Evolutionary conservation across 1,139 yeast species (phyloP).

Genomic region (Yamadazyma membranifaciens): DNA sequence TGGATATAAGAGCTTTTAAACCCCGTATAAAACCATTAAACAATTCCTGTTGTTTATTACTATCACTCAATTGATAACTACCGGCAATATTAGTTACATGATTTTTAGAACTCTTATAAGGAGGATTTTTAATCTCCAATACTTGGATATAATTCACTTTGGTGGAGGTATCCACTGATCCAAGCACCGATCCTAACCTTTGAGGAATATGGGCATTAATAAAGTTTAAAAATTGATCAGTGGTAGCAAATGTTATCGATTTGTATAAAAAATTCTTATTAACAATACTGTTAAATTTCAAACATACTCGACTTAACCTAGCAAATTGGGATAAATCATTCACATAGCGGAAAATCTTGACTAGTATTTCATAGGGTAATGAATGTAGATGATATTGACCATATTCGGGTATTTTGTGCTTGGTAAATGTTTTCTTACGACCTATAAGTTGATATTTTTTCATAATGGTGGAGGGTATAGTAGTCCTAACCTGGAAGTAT

Average conservation of each 20-base stretch:
- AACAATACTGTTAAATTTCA: conserved; percentile 34
- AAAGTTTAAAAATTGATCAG: conserved; percentile 31
- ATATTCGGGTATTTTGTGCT: conserved; percentile 19
- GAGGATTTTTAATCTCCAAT: conserved; percentile 35
- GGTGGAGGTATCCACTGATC: conserved; percentile 27
- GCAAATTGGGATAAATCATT: conserved; percentile 20
- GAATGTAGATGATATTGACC: conserved; percentile 31
- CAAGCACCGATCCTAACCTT: conserved; percentile 20
- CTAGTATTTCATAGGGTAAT: conserved; percentile 43
- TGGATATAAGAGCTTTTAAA: conserved; percentile 25
- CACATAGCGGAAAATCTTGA: conserved; percentile 27
- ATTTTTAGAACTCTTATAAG: conserved; percentile 23
- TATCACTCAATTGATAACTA: conserved; percentile 31
- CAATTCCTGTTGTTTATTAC: conserved; percentile 16
- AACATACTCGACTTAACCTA: conserved; percentile 33
- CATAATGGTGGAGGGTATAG: conserved; percentile 10
- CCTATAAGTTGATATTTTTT: conserved; percentile 41
- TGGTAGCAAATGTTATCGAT: conserved; percentile 23
- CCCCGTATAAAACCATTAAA: conserved; percentile 28
- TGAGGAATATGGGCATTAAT: conserved; percentile 26
- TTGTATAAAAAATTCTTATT: conserved; percentile 38
- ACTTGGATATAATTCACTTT: conserved; percentile 30
- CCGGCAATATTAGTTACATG: conserved; percentile 38
- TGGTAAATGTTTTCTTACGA: conserved; percentile 24
- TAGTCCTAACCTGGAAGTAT: not conserved